Evolutionary conservation across 148 eudicot genomes (phyloP).

Genomic region (Silene conica): DNA sequence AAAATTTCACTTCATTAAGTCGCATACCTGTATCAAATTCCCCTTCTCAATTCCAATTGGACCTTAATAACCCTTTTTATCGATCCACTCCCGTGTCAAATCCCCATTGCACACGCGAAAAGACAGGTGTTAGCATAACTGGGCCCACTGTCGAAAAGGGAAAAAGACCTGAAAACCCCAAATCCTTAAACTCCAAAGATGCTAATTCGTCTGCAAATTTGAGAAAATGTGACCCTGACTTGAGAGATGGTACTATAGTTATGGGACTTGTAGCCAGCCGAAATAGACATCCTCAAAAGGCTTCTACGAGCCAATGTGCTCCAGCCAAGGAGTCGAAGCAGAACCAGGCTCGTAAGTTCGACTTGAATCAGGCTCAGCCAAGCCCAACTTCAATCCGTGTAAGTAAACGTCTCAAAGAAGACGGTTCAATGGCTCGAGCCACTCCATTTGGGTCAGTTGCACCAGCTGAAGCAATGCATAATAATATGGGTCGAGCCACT

Average conservation of each 20-base stretch:
- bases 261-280: slow-evolving; percentile 9
- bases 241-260: neutral
- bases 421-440: neutral
- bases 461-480: neutral
- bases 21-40: neutral
- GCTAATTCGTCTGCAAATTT: neutral
- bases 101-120: slow-evolving; percentile 1
- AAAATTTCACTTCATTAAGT: neutral
- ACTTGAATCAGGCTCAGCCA: slow-evolving; percentile 24
- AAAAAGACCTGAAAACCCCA: neutral
- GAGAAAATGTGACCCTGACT: neutral
- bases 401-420: neutral
- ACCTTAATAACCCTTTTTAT: neutral
- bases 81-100: neutral
- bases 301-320: neutral
- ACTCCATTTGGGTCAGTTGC: neutral
- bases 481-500: neutral
- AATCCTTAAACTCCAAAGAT: neutral
- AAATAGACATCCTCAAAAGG: neutral
- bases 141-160: neutral
- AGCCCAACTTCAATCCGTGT: slow-evolving; percentile 8
- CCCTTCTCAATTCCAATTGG: slow-evolving; percentile 11
- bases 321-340: slow-evolving; percentile 15
- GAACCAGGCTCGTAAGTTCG: slow-evolving; percentile 16
- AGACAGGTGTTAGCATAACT: neutral